phyloP scores from a whole-genome alignment of 1,284 basidiomycete genomes.

The Cryptococcus sp. region DNA sequence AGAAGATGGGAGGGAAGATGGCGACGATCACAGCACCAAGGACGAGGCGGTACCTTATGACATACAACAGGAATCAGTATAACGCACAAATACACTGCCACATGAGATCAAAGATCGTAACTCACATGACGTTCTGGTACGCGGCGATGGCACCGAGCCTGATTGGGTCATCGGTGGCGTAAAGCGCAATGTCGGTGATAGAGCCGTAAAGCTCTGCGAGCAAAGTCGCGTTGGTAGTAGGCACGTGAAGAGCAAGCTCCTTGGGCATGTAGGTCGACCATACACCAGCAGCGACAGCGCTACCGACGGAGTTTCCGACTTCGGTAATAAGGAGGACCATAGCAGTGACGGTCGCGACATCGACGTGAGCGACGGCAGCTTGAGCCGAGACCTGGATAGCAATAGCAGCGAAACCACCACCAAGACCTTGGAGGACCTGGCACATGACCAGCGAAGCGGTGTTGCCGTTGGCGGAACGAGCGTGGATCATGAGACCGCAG shows the following conservation, averaged over 20 bases:
- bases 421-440: slow-evolving; percentile 53
- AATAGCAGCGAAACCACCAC: slow-evolving; percentile 67
- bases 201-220: slow-evolving; percentile 58
- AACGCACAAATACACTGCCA: neutral
- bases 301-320: slow-evolving; percentile 58
- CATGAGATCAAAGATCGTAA: neutral
- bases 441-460: slow-evolving; percentile 58
- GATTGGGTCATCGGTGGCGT: slow-evolving; percentile 59
- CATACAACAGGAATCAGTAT: neutral
- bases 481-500: slow-evolving; percentile 71
- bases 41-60: slow-evolving; percentile 37
- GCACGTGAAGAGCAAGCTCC: slow-evolving; percentile 60
- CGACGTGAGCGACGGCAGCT: slow-evolving; percentile 70
- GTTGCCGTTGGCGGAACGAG: slow-evolving; percentile 64
- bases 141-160: slow-evolving; percentile 62
- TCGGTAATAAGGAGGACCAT: slow-evolving; percentile 68
- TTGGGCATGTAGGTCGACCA: slow-evolving; percentile 55
- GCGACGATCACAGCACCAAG: slow-evolving; percentile 46
- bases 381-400: slow-evolving; percentile 74
- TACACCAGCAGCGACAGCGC: slow-evolving; percentile 51
- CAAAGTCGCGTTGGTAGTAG: slow-evolving; percentile 47
- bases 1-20: slow-evolving; percentile 50
- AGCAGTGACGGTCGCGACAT: slow-evolving; percentile 79
- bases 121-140: slow-evolving; percentile 50
- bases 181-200: slow-evolving; percentile 57